Evolutionary conservation across 768 basidiomycete genomes (phyloP), one percentile per base, ranked within the genome.

Genomic region (Calocera viscosa): DNA sequence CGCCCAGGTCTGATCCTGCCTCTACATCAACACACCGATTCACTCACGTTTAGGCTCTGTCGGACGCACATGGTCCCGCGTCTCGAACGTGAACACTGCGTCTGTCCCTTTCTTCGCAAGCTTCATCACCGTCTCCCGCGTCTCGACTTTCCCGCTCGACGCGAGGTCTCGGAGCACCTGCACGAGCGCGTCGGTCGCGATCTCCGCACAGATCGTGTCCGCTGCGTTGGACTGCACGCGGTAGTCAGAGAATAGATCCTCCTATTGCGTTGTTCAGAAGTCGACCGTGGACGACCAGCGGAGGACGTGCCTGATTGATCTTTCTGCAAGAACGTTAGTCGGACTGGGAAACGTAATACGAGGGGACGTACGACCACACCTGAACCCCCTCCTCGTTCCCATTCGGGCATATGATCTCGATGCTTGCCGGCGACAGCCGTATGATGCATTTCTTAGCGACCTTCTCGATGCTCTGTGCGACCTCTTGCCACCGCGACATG

Each of bases 341-440:
- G 3, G 30, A 11, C 40, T n/a, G 34, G n/a, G 49, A n/a, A 26
- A 10, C 8, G 5, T 10, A 32, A n/a, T 12, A 14, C 3, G 26
- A 22, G 24, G 49, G 16, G 28, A 77, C 84, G 66, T 66, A 85
- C 84, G 83, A 83, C 92, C 92, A 94, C 64, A 94, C 90, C 74
- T 94, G 91, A 2, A 91, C 85, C 1, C 90, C 90, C 0, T 89
- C 90, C 71, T 91, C 89, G 71, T 86, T 87, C 40, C 83, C 82
- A 65, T 91, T 89, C 64, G 88, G 87, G 78, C 92, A 94, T 66
- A 94, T 92, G 67, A 94, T 84, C 68, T 86, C 86, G 80, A 93
- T 86, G 39, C 83, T 84, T 16, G 78, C 80, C 72, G 88, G 85
- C 0, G 84, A 85, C 72, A 92, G 89, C 75, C 86, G 86, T 73